Evolutionary conservation across 768 basidiomycete genomes (phyloP).

Genomic region (Boletus patriciae): DNA sequence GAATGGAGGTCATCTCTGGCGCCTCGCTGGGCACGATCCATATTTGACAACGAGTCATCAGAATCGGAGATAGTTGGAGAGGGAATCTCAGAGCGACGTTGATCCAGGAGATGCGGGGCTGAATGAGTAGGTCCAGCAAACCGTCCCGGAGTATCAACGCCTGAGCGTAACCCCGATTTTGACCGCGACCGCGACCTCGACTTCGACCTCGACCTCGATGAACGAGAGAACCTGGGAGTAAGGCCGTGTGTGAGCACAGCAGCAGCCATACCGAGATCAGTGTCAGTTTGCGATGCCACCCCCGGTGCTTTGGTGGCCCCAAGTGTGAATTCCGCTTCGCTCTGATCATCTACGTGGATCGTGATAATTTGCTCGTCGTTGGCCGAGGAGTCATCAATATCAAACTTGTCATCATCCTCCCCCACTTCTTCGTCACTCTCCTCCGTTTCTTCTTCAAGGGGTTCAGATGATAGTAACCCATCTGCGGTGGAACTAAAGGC

Average conservation of each 20-base stretch:
- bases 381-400: conserved; percentile 88
- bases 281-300: conserved; percentile 25
- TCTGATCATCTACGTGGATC: conserved; percentile 17
- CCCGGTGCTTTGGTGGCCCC: conserved; percentile 34
- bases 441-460: conserved; percentile 45
- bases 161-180: conserved; percentile 47
- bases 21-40: conserved; percentile 44
- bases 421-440: conserved; percentile 41
- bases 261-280: conserved; percentile 33
- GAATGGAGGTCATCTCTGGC: conserved; percentile 54
- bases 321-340: conserved; percentile 7
- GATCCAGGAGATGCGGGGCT: conserved; percentile 37
- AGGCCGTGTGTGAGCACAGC: conserved; percentile 35
- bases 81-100: conserved; percentile 16
- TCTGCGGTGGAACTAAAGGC: conserved; percentile 6
- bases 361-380: not conserved
- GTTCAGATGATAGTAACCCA: conserved; percentile 16
- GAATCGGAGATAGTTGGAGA: conserved; percentile 43
- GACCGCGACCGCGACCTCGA: conserved; percentile 41
- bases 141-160: conserved; percentile 63
- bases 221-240: conserved; percentile 27
- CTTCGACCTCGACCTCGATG: conserved; percentile 35
- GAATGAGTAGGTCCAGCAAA: conserved; percentile 54
- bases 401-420: conserved; percentile 77
- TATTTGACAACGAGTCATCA: conserved; percentile 34